Conservation (phyloP, 2,329 filamentous ascomycete species). For the Xylaria sp. region DNA sequence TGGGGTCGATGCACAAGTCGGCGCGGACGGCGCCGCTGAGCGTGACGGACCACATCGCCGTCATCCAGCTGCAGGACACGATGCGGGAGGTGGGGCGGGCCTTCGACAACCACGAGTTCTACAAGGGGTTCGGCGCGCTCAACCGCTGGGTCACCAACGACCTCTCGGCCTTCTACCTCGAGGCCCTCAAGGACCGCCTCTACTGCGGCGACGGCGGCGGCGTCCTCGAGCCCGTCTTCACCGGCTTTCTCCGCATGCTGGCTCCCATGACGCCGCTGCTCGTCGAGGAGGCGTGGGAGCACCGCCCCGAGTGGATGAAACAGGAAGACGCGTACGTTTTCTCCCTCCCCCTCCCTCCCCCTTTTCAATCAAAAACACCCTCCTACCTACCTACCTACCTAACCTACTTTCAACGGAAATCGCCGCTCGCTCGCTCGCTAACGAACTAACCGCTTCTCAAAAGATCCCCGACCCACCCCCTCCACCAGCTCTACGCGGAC, state of each 20-base stretch:
- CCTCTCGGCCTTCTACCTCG: constrained; percentile 91
- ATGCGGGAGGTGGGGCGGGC: constrained; percentile 66
- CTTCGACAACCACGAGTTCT: constrained; percentile 77
- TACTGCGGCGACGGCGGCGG: constrained; percentile 79
- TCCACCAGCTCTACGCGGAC: constrained; percentile 50
- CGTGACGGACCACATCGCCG: constrained; percentile 71
- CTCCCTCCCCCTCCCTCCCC: no score
- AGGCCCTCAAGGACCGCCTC: constrained; percentile 86
- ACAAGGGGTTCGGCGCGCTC: constrained; percentile 71
- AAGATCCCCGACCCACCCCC: constrained; percentile 43
- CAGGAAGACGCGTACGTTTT: constrained; percentile 47
- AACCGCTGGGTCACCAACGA: constrained; percentile 83
- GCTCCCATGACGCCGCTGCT: constrained; percentile 80
- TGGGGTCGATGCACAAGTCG: constrained; percentile 70
- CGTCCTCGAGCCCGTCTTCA: constrained; percentile 66
- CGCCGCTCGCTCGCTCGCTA: not conserved
- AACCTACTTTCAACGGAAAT: not conserved
- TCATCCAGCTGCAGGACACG: constrained; percentile 71
- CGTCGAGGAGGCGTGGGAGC: constrained; percentile 86
- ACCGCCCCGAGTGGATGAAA: constrained; percentile 70
- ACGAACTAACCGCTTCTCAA: not conserved
- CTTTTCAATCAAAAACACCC: constrained; percentile 15
- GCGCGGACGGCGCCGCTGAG: constrained; percentile 55
- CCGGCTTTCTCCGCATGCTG: constrained; percentile 76
- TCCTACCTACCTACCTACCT: not conserved